Conservation (phyloP, 192 early-diverging fungal species). For the Funneliformis geosporum region DNA sequence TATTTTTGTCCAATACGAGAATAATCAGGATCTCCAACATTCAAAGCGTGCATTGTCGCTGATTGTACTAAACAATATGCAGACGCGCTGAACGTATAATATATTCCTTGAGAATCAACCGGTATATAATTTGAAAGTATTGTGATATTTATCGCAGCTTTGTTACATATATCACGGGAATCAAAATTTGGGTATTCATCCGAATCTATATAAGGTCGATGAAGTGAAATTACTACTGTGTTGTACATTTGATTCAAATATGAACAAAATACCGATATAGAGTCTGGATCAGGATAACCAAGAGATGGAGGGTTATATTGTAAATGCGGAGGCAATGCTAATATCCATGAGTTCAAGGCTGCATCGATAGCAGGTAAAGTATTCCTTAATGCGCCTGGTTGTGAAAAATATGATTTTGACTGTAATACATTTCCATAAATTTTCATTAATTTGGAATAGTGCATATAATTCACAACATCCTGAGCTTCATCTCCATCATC, state of each 20-base stretch:
- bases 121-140: conserved; percentile 39
- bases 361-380: conserved; percentile 34
- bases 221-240: conserved; percentile 48
- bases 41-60: conserved; percentile 40
- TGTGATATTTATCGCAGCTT: conserved; percentile 41
- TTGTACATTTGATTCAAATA: conserved; percentile 38
- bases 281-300: not conserved
- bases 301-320: conserved; percentile 35
- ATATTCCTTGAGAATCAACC: conserved; percentile 36
- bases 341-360: conserved; percentile 35
- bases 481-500: conserved; percentile 26
- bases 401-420: conserved; percentile 38
- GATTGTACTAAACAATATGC: conserved; percentile 42
- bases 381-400: conserved; percentile 34
- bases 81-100: not conserved
- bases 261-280: not conserved
- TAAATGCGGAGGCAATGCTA: conserved; percentile 37
- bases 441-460: conserved; percentile 42
- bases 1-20: not conserved
- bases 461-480: conserved; percentile 33
- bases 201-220: conserved; percentile 52
- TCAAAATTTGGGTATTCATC: conserved; percentile 39
- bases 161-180: conserved; percentile 42
- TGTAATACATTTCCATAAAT: conserved; percentile 48
- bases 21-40: conserved; percentile 19